A percentile compares a stretch with the other conserved stretches of the same genome.
Evolutionary conservation across 306 rosid species (phyloP).

Genomic region (Cucumis melo): DNA sequence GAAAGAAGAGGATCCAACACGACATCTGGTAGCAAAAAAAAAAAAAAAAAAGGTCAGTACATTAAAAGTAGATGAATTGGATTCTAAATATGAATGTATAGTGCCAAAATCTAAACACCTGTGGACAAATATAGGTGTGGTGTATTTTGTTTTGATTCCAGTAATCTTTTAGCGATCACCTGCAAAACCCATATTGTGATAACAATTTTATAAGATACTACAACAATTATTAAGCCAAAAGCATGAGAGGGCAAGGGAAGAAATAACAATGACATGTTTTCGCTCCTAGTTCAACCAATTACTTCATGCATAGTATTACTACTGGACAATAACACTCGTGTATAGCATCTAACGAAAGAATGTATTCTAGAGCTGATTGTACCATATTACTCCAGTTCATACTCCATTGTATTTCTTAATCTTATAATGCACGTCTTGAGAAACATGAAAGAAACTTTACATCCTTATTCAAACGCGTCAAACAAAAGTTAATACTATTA

Average conservation of each 20-base stretch:
- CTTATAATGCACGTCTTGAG: not conserved
- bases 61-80: constrained; percentile 12
- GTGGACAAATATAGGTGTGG: constrained; percentile 84
- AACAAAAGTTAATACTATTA: not conserved
- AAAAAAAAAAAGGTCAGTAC: constrained; percentile 4
- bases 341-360: not conserved
- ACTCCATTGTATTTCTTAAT: not conserved
- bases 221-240: not conserved
- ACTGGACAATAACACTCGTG: not conserved
- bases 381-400: not conserved
- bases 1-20: constrained; percentile 81
- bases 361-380: not conserved
- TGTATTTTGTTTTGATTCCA: constrained; percentile 81
- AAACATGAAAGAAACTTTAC: not conserved
- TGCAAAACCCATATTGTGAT: constrained; percentile 20
- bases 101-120: constrained; percentile 36
- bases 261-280: not conserved
- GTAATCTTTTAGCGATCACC: constrained; percentile 86
- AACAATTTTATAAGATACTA: not conserved
- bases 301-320: not conserved
- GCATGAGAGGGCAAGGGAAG: not conserved
- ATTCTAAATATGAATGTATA: not conserved
- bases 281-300: not conserved
- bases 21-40: constrained; percentile 38
- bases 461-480: not conserved